phyloP scores from a whole-genome alignment of 495 filamentous ascomycete genomes.

The Aspergillus taichungensis region DNA sequence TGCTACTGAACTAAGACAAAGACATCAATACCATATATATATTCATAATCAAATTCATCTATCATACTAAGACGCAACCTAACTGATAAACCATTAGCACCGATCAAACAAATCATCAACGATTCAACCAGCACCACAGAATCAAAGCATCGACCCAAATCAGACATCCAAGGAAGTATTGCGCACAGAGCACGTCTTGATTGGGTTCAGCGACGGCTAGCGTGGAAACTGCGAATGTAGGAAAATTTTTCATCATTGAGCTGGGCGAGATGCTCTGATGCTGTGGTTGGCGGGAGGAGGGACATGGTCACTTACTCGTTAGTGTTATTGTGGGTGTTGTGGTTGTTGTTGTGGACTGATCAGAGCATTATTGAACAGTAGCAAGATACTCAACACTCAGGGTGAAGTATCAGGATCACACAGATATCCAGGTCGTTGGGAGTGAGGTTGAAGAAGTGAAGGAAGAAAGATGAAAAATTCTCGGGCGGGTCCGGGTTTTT shows the following conservation, averaged over 20 bases:
- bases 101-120: not conserved
- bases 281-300: constrained; percentile 13
- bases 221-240: constrained; percentile 50
- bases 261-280: constrained; percentile 12
- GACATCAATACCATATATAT: too few relatives aligned
- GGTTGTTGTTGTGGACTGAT: not conserved
- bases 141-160: constrained; percentile 14
- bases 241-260: constrained; percentile 40
- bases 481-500: constrained; percentile 20
- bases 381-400: too few relatives aligned
- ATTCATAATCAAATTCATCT: too few relatives aligned
- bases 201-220: constrained; percentile 44
- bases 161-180: constrained; percentile 48
- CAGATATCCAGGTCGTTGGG: too few relatives aligned
- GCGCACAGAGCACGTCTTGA: constrained; percentile 37
- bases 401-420: too few relatives aligned
- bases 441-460: constrained; percentile 10
- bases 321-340: not conserved
- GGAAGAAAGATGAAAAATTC: constrained; percentile 22
- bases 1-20: too few relatives aligned
- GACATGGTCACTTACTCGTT: constrained; percentile 12
- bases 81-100: constrained; percentile 3
- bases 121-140: constrained; percentile 1
- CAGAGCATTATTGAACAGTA: not conserved
- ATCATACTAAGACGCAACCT: too few relatives aligned